These are phyloP conservation scores for Setomelanomma holmii DNA, from an alignment of 2,329 filamentous ascomycete genomes.

Conservation along the genomic window DNA sequence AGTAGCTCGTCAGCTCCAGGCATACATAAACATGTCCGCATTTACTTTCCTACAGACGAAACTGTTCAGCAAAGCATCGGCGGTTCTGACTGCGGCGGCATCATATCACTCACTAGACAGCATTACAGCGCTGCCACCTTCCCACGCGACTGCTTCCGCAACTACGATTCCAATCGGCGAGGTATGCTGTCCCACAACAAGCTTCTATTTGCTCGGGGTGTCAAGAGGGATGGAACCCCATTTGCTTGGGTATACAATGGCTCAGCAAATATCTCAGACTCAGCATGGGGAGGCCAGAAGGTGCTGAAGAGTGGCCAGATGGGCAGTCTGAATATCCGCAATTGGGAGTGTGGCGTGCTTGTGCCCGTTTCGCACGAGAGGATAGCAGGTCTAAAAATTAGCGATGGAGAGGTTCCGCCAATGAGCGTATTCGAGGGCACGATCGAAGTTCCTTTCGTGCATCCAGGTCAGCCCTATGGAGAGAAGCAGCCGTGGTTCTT, in stretches of 20 bases:
- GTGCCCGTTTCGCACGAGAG: conserved; percentile 61
- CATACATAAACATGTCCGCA: conserved; percentile 28
- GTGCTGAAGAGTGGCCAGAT: conserved; percentile 71
- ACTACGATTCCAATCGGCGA: conserved; percentile 73
- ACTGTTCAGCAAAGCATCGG: conserved; percentile 68
- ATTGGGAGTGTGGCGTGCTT: conserved; percentile 95
- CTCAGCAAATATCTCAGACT: conserved; percentile 90
- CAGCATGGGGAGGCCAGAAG: conserved; percentile 86
- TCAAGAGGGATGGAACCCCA: conserved; percentile 37
- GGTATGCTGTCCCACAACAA: conserved; percentile 92
- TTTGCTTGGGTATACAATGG: conserved; percentile 84
- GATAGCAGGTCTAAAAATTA: conserved; percentile 14
- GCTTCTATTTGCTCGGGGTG: conserved; percentile 55
- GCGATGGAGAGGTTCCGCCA: conserved; percentile 31
- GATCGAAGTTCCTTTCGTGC: conserved; percentile 70
- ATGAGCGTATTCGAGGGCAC: conserved; percentile 61
- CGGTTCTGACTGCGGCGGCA: conserved; percentile 70
- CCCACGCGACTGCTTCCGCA: conserved; percentile 73
- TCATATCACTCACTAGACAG: conserved; percentile 77
- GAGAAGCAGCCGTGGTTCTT: conserved; percentile 56
- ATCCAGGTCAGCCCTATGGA: conserved; percentile 63
- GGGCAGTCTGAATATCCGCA: conserved; percentile 76
- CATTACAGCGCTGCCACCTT: conserved; percentile 77
- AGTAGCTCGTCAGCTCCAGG: conserved; percentile 1
- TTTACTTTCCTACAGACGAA: conserved; percentile 42